Evolutionary conservation across 2,329 filamentous ascomycete species (phyloP).

Genomic region (Trichophyton verrucosum): DNA sequence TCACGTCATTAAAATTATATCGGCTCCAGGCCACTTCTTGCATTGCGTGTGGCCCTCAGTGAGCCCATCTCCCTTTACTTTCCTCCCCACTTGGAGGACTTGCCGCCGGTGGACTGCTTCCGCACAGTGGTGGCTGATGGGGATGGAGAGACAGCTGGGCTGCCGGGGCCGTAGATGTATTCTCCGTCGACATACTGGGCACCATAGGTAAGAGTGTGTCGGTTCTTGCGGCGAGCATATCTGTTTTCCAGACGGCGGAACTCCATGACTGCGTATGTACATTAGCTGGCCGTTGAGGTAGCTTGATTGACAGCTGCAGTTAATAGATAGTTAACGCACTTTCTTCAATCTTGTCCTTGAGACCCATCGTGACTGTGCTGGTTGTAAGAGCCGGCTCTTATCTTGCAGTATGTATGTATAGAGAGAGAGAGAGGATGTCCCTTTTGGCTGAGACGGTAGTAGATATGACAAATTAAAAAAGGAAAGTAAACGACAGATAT

Average conservation of each 20-base stretch:
- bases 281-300: slow-evolving; percentile 22
- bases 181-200: slow-evolving; percentile 91
- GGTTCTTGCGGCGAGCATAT: slow-evolving; percentile 82
- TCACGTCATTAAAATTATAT: not conserved
- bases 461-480: not conserved
- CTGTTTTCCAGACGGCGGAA: slow-evolving; percentile 90
- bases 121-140: slow-evolving; percentile 28
- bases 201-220: slow-evolving; percentile 77
- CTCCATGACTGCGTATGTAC: slow-evolving; percentile 50
- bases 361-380: slow-evolving; percentile 28
- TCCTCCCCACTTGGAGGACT: not conserved
- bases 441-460: not conserved
- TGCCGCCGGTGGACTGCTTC: slow-evolving; percentile 26
- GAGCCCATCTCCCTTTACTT: slow-evolving; percentile 5
- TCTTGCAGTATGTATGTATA: not conserved
- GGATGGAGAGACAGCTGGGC: slow-evolving; percentile 17
- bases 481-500: not conserved
- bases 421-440: not conserved
- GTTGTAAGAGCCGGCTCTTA: not conserved
- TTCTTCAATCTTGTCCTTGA: slow-evolving; percentile 40
- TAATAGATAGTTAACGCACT: slow-evolving; percentile 27
- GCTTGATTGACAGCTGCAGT: not conserved
- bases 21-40: not conserved
- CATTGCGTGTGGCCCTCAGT: not conserved
- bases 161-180: slow-evolving; percentile 57